Base-by-base conservation (phyloP, 257 asterid genomes). In the Hygrophila difformis region DNA sequence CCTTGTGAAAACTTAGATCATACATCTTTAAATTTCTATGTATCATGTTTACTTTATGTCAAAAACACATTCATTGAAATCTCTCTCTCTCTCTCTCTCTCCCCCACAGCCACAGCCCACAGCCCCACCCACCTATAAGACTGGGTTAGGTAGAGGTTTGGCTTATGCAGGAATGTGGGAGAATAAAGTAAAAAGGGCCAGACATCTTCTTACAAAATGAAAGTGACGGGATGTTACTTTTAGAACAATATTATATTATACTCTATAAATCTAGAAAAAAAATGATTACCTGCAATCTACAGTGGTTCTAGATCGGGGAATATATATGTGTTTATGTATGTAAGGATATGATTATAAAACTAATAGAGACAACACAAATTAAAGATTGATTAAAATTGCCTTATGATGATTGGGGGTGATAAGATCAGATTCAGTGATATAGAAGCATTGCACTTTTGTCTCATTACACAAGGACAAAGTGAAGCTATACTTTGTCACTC, bases 101-200 rank as follows among this genome's bases (percentile, higher is more conserved):
- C 29, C 29, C 3, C 3, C 29, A 24, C 29, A 2, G 31, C 0
- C 4, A 8, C 1, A 7, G n/a, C 12, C 2, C n/a, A 1, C 8
- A 39, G 6, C 14, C 13, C 3, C 13, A 42, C 16, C 8, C 8
- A 0, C 26, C 29, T 24, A 33, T 1, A 9, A 17, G 52, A 18
- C 35, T n/a, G 8, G 58, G 47, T 29, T 24, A 57, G 65, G 44
- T 31, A 47, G 42, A 49, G 12, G 23, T 57, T 52, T 65, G 59
- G 63, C 63, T 60, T 55, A 55, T 65, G 68, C 40, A 56, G 66
- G 67, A 57, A 61, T 22, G 50, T 34, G 70, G 85, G 77, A 67
- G 97, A 88, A 88, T 88, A 84, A 88, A 88, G 97, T 79, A 91
- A 68, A 87, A 88, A 76, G 87, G 33, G 41, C 50, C 79, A 76